These are phyloP conservation scores for Glycine soja DNA, from an alignment of 306 rosid species.

Conservation along the genomic window DNA sequence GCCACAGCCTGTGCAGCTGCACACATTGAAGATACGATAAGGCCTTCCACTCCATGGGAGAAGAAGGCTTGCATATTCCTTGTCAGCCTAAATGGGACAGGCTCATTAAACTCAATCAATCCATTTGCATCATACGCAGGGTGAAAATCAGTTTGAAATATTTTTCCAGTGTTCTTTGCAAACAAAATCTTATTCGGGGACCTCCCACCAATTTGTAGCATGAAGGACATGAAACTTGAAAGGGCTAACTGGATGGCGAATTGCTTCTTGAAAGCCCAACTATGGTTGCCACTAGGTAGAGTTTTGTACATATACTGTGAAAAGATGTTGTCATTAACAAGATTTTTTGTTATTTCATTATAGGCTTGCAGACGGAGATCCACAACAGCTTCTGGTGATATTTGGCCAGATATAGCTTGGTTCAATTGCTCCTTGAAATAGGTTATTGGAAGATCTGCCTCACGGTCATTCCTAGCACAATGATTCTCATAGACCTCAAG, in stretches of 20 bases:
- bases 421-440: conserved; percentile 96
- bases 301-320: conserved; percentile 99
- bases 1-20: conserved; percentile 97
- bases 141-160: conserved; percentile 97
- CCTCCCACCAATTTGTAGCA: conserved; percentile 99
- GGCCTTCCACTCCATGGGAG: conserved; percentile 97
- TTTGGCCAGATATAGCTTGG: conserved; percentile 94
- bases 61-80: conserved; percentile 98
- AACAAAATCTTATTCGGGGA: conserved; percentile 96
- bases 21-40: conserved; percentile 98
- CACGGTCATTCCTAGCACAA: conserved; percentile 93
- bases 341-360: conserved; percentile 72
- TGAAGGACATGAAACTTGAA: conserved; percentile 92
- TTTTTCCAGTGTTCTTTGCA: conserved; percentile 97
- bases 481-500: conserved; percentile 99
- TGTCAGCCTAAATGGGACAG: conserved; percentile 96
- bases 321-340: conserved; percentile 87
- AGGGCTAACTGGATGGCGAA: conserved; percentile 98
- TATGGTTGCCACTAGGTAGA: conserved; percentile 84
- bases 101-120: conserved; percentile 90
- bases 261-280: conserved; percentile 99
- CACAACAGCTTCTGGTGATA: conserved; percentile 86
- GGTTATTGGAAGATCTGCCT: conserved; percentile 96
- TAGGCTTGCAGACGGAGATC: conserved; percentile 96
- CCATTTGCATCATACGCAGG: conserved; percentile 97